Evolutionary conservation across 306 rosid genomes (phyloP).

Genomic region (Begonia fuchsioides): DNA sequence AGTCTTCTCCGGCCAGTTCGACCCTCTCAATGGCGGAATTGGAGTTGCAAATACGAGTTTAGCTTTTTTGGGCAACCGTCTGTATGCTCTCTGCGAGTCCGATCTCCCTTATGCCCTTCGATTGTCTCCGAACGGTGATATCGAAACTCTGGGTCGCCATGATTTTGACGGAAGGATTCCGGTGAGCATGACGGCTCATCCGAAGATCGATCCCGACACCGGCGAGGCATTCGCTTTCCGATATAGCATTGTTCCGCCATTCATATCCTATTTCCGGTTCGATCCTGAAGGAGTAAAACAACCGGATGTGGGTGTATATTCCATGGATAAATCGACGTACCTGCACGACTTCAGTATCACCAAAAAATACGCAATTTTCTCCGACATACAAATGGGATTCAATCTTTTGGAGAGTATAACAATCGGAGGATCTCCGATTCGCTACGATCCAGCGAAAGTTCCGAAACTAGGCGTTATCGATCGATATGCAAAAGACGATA

Average conservation of each 20-base stretch:
- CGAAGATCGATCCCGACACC: conserved; percentile 48
- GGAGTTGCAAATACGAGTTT: conserved; percentile 77
- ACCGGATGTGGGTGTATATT: conserved; percentile 58
- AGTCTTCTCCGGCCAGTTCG: conserved; percentile 36
- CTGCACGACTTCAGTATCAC: conserved; percentile 82
- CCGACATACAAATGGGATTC: conserved; percentile 65
- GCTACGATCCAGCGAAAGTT: conserved; percentile 37
- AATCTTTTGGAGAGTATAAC: conserved; percentile 48
- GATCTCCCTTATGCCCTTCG: conserved; percentile 54
- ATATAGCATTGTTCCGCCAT: conserved; percentile 63
- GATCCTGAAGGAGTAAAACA: conserved; percentile 33
- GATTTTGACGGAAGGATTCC: conserved; percentile 54
- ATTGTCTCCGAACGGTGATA: conserved; percentile 30
- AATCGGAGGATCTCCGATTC: conserved; percentile 47
- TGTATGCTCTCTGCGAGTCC: conserved; percentile 65
- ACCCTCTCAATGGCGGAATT: conserved; percentile 42
- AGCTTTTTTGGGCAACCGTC: conserved; percentile 44
- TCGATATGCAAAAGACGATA: conserved; percentile 48
- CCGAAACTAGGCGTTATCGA: conserved; percentile 53
- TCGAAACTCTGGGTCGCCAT: conserved; percentile 40
- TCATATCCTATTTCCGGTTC: conserved; percentile 56
- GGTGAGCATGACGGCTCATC: conserved; percentile 78
- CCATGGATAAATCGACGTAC: conserved; percentile 44
- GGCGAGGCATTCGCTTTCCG: conserved; percentile 79
- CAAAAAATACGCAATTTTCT: conserved; percentile 47